These are phyloP conservation scores for Dothideomycetes sp. DNA, from an alignment of 2,329 filamentous ascomycete genomes.

Conservation along the genomic window DNA sequence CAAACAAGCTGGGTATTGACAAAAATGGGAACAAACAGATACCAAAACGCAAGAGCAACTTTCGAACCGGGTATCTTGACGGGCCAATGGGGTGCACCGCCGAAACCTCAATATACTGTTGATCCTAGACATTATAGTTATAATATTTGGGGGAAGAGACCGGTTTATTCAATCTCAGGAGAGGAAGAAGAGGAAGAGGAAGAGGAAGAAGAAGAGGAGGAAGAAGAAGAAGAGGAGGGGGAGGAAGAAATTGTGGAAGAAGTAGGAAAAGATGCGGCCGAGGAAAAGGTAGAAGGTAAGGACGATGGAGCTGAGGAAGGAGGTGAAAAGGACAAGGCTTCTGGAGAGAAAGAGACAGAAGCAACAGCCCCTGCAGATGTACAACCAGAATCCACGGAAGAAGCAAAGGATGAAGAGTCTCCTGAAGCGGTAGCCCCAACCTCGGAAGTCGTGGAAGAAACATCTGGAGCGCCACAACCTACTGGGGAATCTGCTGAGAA, in stretches of 20 bases:
- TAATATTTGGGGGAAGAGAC: conserved; percentile 7
- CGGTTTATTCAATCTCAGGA: conserved; percentile 4
- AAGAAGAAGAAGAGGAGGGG: not conserved
- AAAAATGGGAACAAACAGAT: no score
- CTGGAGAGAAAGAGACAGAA: conserved; percentile 45
- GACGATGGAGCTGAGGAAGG: not conserved
- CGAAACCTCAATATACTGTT: conserved; percentile 1
- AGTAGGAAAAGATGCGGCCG: not conserved
- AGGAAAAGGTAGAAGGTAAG: not conserved
- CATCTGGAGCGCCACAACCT: not conserved
- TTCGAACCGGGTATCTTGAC: no score
- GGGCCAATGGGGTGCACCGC: no score
- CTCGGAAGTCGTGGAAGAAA: not conserved
- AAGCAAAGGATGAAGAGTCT: not conserved
- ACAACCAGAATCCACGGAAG: not conserved
- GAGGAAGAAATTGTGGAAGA: not conserved
- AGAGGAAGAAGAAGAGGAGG: not conserved
- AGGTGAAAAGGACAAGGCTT: conserved; percentile 25
- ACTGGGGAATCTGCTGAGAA: not conserved
- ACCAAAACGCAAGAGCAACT: no score
- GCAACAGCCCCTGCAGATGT: not conserved
- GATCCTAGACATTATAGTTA: conserved; percentile 9
- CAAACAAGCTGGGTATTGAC: no score
- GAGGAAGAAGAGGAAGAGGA: conserved; percentile 3
- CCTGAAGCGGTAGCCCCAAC: not conserved